These are phyloP conservation scores for Serendipita sp. DNA, from an alignment of 768 basidiomycete genomes.

Conservation along the genomic window DNA sequence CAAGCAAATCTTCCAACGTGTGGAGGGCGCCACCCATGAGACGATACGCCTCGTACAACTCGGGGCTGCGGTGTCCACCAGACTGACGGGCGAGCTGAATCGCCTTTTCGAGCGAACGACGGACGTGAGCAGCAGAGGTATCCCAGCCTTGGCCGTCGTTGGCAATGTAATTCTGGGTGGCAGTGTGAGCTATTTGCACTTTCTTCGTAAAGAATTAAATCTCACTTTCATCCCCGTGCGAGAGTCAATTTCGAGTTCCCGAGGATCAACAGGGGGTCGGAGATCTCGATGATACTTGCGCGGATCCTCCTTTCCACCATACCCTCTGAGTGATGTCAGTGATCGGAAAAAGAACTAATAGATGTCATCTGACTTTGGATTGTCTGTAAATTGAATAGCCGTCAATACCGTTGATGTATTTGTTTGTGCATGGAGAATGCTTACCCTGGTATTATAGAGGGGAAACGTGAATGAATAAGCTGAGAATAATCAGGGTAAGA, in stretches of 20 bases:
- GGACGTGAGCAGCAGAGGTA: conserved; percentile 52
- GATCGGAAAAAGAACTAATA: not conserved
- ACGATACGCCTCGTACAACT: conserved; percentile 37
- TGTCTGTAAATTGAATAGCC: conserved; percentile 22
- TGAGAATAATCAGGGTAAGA: not conserved
- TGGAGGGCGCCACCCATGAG: conserved; percentile 53
- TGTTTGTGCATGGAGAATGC: too few species aligned
- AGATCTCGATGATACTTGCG: conserved; percentile 54
- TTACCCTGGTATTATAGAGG: not conserved
- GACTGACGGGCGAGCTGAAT: conserved; percentile 52
- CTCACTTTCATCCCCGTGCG: conserved; percentile 63
- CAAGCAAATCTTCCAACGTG: conserved; percentile 57
- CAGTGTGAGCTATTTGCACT: not conserved
- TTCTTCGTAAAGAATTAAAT: not conserved
- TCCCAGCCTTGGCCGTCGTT: conserved; percentile 54
- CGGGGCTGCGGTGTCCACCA: conserved; percentile 33
- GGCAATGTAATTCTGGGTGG: conserved; percentile 56
- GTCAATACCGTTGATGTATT: not conserved
- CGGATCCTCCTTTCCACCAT: conserved; percentile 54
- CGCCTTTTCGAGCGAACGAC: conserved; percentile 43
- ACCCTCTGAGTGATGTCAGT: conserved; percentile 30
- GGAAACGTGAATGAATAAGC: not conserved
- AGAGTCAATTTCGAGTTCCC: conserved; percentile 62
- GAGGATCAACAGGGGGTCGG: conserved; percentile 53
- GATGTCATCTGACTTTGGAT: conserved; percentile 36